Base-by-base conservation (phyloP, 805 yeast species). In the Kodamaea nitidulidarum region DNA sequence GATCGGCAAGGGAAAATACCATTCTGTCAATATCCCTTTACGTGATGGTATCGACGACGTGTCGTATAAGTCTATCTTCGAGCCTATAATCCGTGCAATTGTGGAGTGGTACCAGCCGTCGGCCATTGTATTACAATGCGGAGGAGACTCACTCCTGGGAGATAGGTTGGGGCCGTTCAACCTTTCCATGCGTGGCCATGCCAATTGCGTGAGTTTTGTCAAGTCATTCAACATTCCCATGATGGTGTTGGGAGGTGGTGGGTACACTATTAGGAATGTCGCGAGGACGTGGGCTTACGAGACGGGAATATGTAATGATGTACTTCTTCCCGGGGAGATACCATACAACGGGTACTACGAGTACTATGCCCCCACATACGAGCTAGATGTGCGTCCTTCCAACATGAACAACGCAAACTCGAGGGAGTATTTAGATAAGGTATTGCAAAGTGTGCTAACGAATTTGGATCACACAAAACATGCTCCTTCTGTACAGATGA, bases 301-400 rank as follows among this genome's bases (percentile, higher is more conserved):
- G 43, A 42, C 57, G 3, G 60, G 60, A 2, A 40, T 55, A 37
- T 52, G 54, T 18, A 52, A 52, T 36, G 51, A 52, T 30, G 53
- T 49, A 39, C 35, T 46, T n/a, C 48, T 55, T 35, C 55, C 56
- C 10, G 27, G 43, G 17, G 58, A 53, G 35, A 47, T 51, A 47
- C 60, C 60, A 7, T 55, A 55, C 49, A 55, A 55, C 44, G 60
- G 54, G 45, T 55, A 55, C 48, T 55, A 54, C 47, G 60, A 55
- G 46, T 55, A 55, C 50, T 55, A 55, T 39, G 60, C 58, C 6
- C 60, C 60, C 3, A 52, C 51, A 47, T 55, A 55, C 46, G 53
- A 55, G 46, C 46, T 55, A 14, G 58, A 55, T 35, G 60, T 55
- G 35, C 53, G 60, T 4, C 50, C 58, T 3, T 48, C 52, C 31